Evolutionary conservation across 2,329 filamentous ascomycete species (phyloP).

Genomic region (Fusarium sacchari): DNA sequence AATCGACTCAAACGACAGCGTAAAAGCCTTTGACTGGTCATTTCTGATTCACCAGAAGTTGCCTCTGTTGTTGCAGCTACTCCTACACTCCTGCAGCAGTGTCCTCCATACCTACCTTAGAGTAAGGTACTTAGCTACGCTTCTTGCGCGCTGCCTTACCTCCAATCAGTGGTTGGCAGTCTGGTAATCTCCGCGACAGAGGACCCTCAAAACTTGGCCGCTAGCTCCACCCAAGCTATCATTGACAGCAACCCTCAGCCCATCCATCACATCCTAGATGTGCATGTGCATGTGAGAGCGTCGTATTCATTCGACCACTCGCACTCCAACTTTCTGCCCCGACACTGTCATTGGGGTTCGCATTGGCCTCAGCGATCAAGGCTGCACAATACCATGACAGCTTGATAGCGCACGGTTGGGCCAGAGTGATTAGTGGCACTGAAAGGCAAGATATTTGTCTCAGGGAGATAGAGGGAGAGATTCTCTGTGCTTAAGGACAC

Average conservation of each 20-base stretch:
- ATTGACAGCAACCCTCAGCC: constrained; percentile 30
- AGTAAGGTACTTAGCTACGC: not conserved
- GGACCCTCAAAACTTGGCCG: constrained; percentile 32
- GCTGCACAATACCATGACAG: constrained; percentile 27
- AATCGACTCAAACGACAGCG: not conserved
- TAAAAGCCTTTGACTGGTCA: constrained; percentile 4
- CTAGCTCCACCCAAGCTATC: constrained; percentile 36
- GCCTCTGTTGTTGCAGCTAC: constrained; percentile 4
- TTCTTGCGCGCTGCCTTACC: constrained; percentile 20
- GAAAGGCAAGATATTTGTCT: constrained; percentile 31
- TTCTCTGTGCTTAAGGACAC: constrained; percentile 23
- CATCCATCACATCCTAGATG: constrained; percentile 32
- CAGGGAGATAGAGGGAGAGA: constrained; percentile 27
- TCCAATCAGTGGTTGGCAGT: constrained; percentile 37
- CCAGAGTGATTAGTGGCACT: constrained; percentile 36
- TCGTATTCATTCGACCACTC: constrained; percentile 25
- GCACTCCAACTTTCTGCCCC: constrained; percentile 3
- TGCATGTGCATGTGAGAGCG: constrained; percentile 25
- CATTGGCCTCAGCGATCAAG: constrained; percentile 12
- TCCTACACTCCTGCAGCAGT: constrained; percentile 30
- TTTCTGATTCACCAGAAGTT: constrained; percentile 1
- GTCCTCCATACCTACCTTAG: constrained; percentile 4
- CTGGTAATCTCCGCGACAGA: constrained; percentile 16
- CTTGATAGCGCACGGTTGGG: constrained; percentile 26
- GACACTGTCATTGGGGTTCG: constrained; percentile 1